These are phyloP conservation scores for Leccinum boreale DNA, from an alignment of 768 basidiomycete species.

Conservation along the genomic window DNA sequence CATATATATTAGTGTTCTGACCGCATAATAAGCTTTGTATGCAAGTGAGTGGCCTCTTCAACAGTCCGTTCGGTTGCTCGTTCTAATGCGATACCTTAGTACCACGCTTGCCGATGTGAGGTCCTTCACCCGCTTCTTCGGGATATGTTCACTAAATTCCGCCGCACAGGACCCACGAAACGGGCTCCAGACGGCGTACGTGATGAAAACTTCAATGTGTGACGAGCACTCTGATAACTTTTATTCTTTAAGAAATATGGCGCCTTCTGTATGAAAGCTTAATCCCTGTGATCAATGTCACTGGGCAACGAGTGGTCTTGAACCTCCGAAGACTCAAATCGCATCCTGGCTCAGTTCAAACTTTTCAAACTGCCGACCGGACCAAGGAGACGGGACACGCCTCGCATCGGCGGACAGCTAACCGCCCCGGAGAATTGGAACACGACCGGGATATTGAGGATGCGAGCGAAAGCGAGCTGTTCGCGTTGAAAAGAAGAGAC, in stretches of 20 bases:
- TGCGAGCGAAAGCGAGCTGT: background rate
- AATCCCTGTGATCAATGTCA: slow-evolving; percentile 7
- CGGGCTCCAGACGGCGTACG: slow-evolving; percentile 1
- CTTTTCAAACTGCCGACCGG: background rate
- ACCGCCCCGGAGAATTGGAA: background rate
- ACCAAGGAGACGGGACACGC: background rate
- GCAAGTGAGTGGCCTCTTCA: slow-evolving; percentile 4
- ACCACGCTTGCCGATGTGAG: background rate
- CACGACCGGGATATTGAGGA: background rate
- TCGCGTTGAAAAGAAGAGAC: background rate
- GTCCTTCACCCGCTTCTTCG: background rate
- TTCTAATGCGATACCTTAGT: background rate
- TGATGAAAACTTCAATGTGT: background rate
- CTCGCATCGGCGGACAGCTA: background rate
- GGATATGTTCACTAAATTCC: background rate
- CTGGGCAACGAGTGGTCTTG: slow-evolving; percentile 17
- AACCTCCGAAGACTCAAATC: slow-evolving; percentile 9
- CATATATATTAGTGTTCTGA: background rate
- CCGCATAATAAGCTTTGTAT: background rate
- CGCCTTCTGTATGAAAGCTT: background rate
- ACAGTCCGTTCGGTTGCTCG: background rate
- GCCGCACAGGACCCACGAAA: slow-evolving; percentile 2
- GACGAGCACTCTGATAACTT: background rate
- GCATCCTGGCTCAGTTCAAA: background rate
- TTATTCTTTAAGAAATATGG: background rate